Conservation (phyloP, 2,329 filamentous ascomycete genomes). For the Beauveria brongniartii region DNA sequence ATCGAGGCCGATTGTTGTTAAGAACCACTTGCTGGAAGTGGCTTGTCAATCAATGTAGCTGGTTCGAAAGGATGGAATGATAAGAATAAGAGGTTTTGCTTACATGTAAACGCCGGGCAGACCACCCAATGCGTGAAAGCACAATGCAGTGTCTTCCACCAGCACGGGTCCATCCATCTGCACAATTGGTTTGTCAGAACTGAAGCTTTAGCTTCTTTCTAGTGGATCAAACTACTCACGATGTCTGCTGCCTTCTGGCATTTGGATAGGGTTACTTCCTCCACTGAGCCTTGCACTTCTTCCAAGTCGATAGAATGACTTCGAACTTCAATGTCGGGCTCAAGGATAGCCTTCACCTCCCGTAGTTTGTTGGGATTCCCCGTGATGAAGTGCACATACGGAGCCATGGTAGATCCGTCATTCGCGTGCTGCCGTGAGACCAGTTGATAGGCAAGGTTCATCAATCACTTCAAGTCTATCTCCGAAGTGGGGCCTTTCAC, state of each 20-base stretch:
- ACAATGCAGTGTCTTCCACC: slow-evolving; percentile 91
- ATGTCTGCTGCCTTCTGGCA: slow-evolving; percentile 71
- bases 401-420: slow-evolving; percentile 29
- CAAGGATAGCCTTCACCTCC: slow-evolving; percentile 83
- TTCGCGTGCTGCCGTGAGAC: no score
- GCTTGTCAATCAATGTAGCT: neutral
- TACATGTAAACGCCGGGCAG: slow-evolving; percentile 95
- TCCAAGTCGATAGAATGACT: slow-evolving; percentile 71
- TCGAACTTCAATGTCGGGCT: slow-evolving; percentile 61
- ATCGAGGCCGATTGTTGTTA: slow-evolving; percentile 70
- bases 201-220: neutral
- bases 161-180: slow-evolving; percentile 81
- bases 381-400: slow-evolving; percentile 80
- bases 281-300: slow-evolving; percentile 86
- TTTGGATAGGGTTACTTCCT: slow-evolving; percentile 87
- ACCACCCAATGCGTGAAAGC: slow-evolving; percentile 84
- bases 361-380: slow-evolving; percentile 90
- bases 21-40: slow-evolving; percentile 80
- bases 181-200: neutral
- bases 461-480: no score
- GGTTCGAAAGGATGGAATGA: neutral
- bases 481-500: no score
- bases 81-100: slow-evolving; percentile 20
- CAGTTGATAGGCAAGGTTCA: neutral
- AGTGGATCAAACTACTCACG: slow-evolving; percentile 34